Evolutionary conservation across 169 alveolate genomes (phyloP), one percentile per base, ranked within the genome.

Genomic region (Toxoplasma gondii): DNA sequence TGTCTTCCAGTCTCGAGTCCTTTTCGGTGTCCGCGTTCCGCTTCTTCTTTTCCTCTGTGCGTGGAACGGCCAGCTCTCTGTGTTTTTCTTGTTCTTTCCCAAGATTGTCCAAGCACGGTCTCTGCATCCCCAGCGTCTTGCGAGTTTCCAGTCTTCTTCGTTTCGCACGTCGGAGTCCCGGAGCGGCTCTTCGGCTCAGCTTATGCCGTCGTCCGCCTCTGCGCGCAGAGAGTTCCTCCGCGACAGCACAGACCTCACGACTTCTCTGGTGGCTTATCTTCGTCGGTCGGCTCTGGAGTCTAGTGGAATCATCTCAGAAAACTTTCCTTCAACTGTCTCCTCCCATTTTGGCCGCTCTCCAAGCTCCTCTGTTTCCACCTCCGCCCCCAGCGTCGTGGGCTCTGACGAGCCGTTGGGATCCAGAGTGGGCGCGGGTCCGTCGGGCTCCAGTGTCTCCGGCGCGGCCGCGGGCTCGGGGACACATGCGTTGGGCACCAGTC

Each of bases 61-160:
- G n/a, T n/a, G n/a, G n/a, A n/a, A n/a, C n/a, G n/a, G n/a, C n/a
- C n/a, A n/a, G n/a, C n/a, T n/a, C n/a, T n/a, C n/a, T n/a, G n/a
- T n/a, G n/a, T n/a, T n/a, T n/a, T n/a, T n/a, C n/a, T n/a, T n/a
- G n/a, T n/a, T n/a, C 10, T 17, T 4, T 5, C 17, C 82, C 10
- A 41, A 82, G 90, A 82, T 82, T 12, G 90, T 82, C 36, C 90
- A 82, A 39, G 90, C 90, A 2, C 90, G 90, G 12, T 41, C 90
- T 64, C 36, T 82, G 53, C 90, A 38, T 39, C 67, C 90, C 7
- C 90, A 82, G 67, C 90, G 90, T 36, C 90, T 82, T 34, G 44
- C 74, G 74, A 27, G 34, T 16, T n/a, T 78, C 86, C 49, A n/a
- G 86, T 16, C 39, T 19, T 70, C 83, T 10, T 70, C 83, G 34